phyloP scores from a whole-genome alignment of 179 eudicot species.

The Silene vulgaris region DNA sequence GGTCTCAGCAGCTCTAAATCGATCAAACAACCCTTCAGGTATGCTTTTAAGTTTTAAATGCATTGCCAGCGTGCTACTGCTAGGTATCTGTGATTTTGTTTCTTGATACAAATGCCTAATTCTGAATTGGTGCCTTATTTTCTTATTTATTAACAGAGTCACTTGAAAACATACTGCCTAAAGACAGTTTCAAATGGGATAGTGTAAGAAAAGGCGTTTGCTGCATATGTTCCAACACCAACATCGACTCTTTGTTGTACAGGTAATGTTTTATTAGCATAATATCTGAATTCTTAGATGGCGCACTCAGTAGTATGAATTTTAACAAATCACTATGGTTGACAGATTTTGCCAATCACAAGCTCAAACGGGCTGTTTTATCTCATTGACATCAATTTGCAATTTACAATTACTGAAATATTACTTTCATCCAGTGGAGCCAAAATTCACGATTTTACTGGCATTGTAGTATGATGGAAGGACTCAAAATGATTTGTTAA shows the following conservation, averaged over 20 bases:
- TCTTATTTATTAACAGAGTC: slow-evolving; percentile 27
- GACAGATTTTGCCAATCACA: background rate
- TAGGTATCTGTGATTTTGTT: background rate
- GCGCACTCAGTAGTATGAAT: background rate
- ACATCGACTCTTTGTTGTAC: slow-evolving; percentile 61
- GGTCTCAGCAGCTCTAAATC: slow-evolving; percentile 73
- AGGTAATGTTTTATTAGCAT: slow-evolving; percentile 38
- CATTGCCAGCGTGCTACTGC: background rate
- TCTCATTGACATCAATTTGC: background rate
- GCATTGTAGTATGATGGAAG: too few relatives aligned
- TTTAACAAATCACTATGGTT: background rate
- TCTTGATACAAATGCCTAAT: background rate
- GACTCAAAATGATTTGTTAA: too few relatives aligned
- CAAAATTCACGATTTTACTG: too few relatives aligned
- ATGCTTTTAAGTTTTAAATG: slow-evolving; percentile 2
- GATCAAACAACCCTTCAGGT: slow-evolving; percentile 48
- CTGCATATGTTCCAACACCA: slow-evolving; percentile 53
- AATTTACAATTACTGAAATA: background rate
- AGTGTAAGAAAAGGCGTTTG: slow-evolving; percentile 62
- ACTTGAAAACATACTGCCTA: slow-evolving; percentile 24
- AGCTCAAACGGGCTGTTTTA: background rate
- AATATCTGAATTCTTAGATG: background rate
- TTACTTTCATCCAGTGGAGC: too few relatives aligned
- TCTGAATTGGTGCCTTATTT: slow-evolving; percentile 5
- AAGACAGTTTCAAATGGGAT: slow-evolving; percentile 52